A percentile compares a stretch with the other conserved stretches of the same genome.
Evolutionary conservation across 768 basidiomycete genomes (phyloP).

Genomic region (Russula dissimulans): DNA sequence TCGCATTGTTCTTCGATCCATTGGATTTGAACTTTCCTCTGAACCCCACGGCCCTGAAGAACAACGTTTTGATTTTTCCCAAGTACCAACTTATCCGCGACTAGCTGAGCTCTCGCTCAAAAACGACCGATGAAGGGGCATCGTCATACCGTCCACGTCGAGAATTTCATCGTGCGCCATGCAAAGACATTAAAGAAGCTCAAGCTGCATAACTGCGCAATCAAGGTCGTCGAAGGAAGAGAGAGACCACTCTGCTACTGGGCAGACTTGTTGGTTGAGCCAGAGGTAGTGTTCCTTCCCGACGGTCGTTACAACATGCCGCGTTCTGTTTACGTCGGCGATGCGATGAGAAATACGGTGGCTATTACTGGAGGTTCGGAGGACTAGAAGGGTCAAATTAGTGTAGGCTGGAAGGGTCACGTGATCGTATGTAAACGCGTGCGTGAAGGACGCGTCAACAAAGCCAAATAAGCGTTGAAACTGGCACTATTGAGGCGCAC

Average conservation of each 20-base stretch:
- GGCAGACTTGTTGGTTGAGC: neutral
- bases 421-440: neutral
- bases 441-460: constrained; percentile 18
- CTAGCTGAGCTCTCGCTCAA: neutral
- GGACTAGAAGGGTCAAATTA: too few species aligned
- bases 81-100: neutral
- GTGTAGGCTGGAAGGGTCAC: neutral
- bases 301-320: too few species aligned
- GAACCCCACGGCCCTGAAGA: too few species aligned
- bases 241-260: neutral
- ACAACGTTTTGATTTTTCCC: too few species aligned
- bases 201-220: neutral
- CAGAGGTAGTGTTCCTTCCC: neutral
- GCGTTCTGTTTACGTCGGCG: too few species aligned
- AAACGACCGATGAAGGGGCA: neutral
- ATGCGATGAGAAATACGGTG: too few species aligned
- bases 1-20: too few species aligned
- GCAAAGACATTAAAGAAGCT: neutral
- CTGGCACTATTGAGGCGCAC: neutral
- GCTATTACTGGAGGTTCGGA: too few species aligned
- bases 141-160: neutral
- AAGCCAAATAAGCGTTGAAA: constrained; percentile 12
- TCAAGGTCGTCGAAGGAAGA: neutral
- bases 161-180: neutral
- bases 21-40: neutral